Base-by-base conservation (phyloP, 208 protist species). In the Crithidia sp. region DNA sequence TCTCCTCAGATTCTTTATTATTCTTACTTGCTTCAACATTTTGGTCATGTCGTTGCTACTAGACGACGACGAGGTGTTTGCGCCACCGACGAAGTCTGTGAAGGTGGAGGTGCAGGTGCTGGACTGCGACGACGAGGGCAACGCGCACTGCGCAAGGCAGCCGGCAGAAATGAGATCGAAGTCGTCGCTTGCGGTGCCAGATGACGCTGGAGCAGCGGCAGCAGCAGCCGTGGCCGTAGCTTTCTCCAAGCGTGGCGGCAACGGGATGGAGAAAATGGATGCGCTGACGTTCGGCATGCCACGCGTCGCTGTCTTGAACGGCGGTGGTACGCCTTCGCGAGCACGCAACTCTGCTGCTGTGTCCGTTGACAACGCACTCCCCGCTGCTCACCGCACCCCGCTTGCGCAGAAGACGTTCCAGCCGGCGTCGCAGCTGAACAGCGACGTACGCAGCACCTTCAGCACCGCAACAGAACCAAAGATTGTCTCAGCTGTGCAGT, bases 181-280 rank as follows among this genome's bases (percentile, higher is more conserved):
- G 28, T 28, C 28, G 28, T 28, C 28, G 28, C 28, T 28, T 28
- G 28, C 28, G 28, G 28, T 28, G 28, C 28, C 0, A 2, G 7
- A 9, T 2, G 12, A 49, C 6, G 39, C 12, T 39, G 28, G 28
- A 28, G 28, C 28, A 28, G 28, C 28, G 28, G 28, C 28, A 28
- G 28, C 28, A 28, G 0, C 28, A 28, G 49, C 17, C 39, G 53
- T 40, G 4, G 37, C 52, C 5, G 44, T 56, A 12, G 40, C 55
- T 5, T 60, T 83, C 49, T 37, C 53, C 16, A 9, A 41, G 8
- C 65, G 68, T n/a, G 86, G 90, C 10, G 90, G 90, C 36, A 68
- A 95, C 68, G 90, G 90, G 7, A 64, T 95, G 17, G 77, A 62
- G 12, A 95, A 95, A 76, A 95, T 95, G 90, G 69, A 67, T 0